Evolutionary conservation across 2,329 filamentous ascomycete genomes (phyloP).

Genomic region (Penicillium sp.): DNA sequence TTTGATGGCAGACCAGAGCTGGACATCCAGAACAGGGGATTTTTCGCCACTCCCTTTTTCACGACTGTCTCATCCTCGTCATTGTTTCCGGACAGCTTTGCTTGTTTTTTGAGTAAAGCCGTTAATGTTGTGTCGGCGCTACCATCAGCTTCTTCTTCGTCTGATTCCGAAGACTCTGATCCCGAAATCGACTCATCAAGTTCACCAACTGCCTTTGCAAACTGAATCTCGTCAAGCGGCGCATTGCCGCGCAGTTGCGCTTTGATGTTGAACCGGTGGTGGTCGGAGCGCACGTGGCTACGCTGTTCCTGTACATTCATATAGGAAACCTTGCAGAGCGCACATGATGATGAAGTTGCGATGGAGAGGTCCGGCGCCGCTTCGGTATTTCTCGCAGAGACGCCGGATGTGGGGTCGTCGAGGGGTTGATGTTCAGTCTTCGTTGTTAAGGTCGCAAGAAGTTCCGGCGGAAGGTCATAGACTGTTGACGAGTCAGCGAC

Average conservation of each 20-base stretch:
- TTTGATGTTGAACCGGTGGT: slow-evolving; percentile 93
- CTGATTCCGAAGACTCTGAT: slow-evolving; percentile 67
- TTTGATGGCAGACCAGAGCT: slow-evolving; percentile 74
- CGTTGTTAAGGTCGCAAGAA: slow-evolving; percentile 66
- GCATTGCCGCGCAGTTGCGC: slow-evolving; percentile 75
- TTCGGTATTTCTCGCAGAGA: slow-evolving; percentile 24
- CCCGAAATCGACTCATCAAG: slow-evolving; percentile 91
- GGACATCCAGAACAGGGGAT: slow-evolving; percentile 81
- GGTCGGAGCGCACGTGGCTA: slow-evolving; percentile 81
- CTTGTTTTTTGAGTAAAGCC: slow-evolving; percentile 78
- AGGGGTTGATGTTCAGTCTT: slow-evolving; percentile 48
- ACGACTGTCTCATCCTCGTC: slow-evolving; percentile 50
- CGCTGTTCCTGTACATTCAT: slow-evolving; percentile 75
- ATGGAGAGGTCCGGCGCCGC: slow-evolving; percentile 42
- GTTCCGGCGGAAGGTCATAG: slow-evolving; percentile 76
- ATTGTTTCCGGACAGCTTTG: slow-evolving; percentile 59
- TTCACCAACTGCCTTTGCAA: slow-evolving; percentile 80
- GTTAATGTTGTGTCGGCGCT: slow-evolving; percentile 58
- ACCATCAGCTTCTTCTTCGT: slow-evolving; percentile 60
- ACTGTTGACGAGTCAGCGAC: slow-evolving; percentile 53
- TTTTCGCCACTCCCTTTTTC: slow-evolving; percentile 61
- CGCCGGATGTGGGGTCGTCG: slow-evolving; percentile 23
- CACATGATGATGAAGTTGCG: slow-evolving; percentile 69
- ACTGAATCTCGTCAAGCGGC: slow-evolving; percentile 76
- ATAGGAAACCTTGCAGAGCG: slow-evolving; percentile 74